These are phyloP conservation scores for Nitzschia putrida DNA, from an alignment of 108 stramenopile species.

Conservation along the genomic window DNA sequence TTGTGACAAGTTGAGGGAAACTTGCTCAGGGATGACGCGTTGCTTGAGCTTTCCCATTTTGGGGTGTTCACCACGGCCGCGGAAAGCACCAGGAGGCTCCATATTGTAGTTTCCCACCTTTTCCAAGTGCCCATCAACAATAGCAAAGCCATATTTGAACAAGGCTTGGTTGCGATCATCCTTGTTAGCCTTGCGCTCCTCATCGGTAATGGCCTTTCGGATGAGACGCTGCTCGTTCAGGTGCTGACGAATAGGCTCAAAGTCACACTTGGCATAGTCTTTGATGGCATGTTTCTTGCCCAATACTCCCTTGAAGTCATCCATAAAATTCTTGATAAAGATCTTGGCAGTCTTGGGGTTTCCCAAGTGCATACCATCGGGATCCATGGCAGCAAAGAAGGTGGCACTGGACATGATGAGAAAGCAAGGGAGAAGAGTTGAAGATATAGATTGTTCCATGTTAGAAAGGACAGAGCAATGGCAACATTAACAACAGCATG, in stretches of 20 bases:
- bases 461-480: too few species aligned
- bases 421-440: too few species aligned
- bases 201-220: slow-evolving; percentile 92
- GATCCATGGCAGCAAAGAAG: slow-evolving; percentile 96
- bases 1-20: slow-evolving; percentile 83
- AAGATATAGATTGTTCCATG: too few species aligned
- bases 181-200: slow-evolving; percentile 90
- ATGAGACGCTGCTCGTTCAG: slow-evolving; percentile 88
- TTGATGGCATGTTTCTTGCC: slow-evolving; percentile 84
- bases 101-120: slow-evolving; percentile 90
- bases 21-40: slow-evolving; percentile 89
- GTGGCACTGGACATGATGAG: slow-evolving; percentile 67
- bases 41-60: slow-evolving; percentile 98
- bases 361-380: slow-evolving; percentile 93
- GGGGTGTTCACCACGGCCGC: slow-evolving; percentile 98
- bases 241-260: slow-evolving; percentile 85
- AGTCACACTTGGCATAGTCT: slow-evolving; percentile 94
- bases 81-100: slow-evolving; percentile 98
- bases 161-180: slow-evolving; percentile 77
- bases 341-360: slow-evolving; percentile 90
- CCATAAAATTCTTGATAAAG: slow-evolving; percentile 96
- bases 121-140: slow-evolving; percentile 98
- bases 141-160: slow-evolving; percentile 86
- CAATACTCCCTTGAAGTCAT: slow-evolving; percentile 81
- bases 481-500: too few species aligned